Evolutionary conservation across 2,329 filamentous ascomycete species (phyloP).

Genomic region (Ilyonectria robusta): DNA sequence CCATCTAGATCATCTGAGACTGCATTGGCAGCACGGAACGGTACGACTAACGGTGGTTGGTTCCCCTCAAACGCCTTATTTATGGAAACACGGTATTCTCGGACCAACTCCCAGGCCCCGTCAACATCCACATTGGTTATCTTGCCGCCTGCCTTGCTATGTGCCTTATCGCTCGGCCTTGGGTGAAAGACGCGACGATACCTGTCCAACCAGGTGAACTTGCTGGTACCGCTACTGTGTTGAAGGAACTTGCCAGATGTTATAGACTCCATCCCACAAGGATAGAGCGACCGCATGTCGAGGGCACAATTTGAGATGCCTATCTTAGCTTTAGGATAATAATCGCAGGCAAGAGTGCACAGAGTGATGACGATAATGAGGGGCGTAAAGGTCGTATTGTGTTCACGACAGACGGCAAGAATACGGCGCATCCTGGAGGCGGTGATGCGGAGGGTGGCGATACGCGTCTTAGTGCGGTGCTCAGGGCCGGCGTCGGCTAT

Average conservation of each 20-base stretch:
- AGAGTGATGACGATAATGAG: conserved; percentile 33
- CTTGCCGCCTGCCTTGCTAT: not conserved
- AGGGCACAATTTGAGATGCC: conserved; percentile 28
- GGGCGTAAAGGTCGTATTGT: conserved; percentile 43
- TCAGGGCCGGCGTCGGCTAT: not conserved
- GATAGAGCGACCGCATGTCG: conserved; percentile 28
- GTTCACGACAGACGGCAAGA: conserved; percentile 36
- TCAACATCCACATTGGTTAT: not conserved
- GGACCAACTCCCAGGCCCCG: conserved; percentile 25
- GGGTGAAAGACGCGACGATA: conserved; percentile 14
- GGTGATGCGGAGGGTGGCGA: conserved; percentile 30
- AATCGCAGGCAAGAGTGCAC: conserved; percentile 37
- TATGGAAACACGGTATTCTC: conserved; percentile 18
- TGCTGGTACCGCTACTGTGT: conserved; percentile 4
- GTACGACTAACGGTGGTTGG: not conserved
- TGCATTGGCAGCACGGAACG: conserved; percentile 26
- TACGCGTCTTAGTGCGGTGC: conserved; percentile 26
- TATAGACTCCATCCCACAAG: not conserved
- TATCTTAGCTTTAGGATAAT: conserved; percentile 42
- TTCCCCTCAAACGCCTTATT: conserved; percentile 8
- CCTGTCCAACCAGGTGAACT: conserved; percentile 22
- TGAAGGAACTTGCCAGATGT: conserved; percentile 26
- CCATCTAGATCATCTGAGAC: conserved; percentile 25
- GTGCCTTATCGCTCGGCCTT: not conserved
- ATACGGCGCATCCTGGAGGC: conserved; percentile 22